Evolutionary conservation across 345 rosid genomes (phyloP).

Genomic region (Eucalyptus leucophloia): DNA sequence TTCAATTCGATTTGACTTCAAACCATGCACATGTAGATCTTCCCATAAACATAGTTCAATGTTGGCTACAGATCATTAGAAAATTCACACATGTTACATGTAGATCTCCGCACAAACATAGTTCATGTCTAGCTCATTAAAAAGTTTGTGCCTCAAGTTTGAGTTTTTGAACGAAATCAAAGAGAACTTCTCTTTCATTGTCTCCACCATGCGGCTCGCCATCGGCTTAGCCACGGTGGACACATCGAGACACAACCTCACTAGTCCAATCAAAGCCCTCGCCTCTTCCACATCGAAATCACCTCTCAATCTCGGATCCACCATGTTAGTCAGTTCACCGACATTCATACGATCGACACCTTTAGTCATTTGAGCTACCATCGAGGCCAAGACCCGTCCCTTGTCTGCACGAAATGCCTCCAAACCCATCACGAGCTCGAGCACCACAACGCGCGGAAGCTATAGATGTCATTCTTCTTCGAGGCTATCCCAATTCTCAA

Average conservation of each 20-base stretch:
- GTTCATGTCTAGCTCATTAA: not conserved
- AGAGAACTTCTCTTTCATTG: not conserved
- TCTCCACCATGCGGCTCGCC: not conserved
- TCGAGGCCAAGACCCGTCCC: slow-evolving; percentile 2
- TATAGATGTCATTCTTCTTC: slow-evolving; percentile 68
- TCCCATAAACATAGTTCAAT: not conserved
- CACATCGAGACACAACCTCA: slow-evolving; percentile 4
- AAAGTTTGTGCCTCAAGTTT: not conserved
- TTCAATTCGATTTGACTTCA: not conserved
- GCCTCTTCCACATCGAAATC: slow-evolving; percentile 17
- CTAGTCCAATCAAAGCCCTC: not conserved
- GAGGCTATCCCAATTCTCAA: slow-evolving; percentile 62
- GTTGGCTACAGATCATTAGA: no score
- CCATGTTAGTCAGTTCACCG: not conserved
- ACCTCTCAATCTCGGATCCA: slow-evolving; percentile 13
- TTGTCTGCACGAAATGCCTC: slow-evolving; percentile 25
- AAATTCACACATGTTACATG: not conserved
- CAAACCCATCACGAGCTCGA: slow-evolving; percentile 64
- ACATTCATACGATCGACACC: not conserved
- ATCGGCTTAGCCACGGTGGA: slow-evolving; percentile 6
- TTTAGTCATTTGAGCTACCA: not conserved
- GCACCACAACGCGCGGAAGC: slow-evolving; percentile 53
- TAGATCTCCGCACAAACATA: not conserved
- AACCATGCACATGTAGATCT: not conserved
- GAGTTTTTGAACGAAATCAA: not conserved